These are phyloP conservation scores for Apium graveolens DNA, from an alignment of 129 eudicot genomes.

Conservation along the genomic window DNA sequence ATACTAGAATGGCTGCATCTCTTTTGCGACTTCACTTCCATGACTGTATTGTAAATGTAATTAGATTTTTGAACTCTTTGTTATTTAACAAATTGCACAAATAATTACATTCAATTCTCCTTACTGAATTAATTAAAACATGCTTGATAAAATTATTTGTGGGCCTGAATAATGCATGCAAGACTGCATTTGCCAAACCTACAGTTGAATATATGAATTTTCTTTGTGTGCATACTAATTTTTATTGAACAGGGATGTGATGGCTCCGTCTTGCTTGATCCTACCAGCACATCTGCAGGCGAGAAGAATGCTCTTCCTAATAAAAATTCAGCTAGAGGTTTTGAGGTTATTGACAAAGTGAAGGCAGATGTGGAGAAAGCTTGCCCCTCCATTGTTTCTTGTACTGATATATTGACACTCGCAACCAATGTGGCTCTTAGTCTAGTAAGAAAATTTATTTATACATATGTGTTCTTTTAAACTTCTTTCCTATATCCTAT, in stretches of 20 bases:
- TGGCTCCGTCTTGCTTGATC: constrained; percentile 66
- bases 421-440: constrained; percentile 52
- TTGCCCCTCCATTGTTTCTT: constrained; percentile 71
- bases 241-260: constrained; percentile 59
- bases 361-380: constrained; percentile 63
- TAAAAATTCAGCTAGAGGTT: constrained; percentile 60
- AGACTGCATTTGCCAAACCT: neutral
- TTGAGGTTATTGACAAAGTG: constrained; percentile 58
- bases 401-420: constrained; percentile 65
- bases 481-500: neutral
- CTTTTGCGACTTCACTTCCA: constrained; percentile 80
- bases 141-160: neutral
- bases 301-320: constrained; percentile 64
- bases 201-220: neutral
- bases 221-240: neutral
- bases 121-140: neutral
- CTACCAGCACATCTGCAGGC: constrained; percentile 39
- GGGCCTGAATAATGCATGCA: neutral
- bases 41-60: constrained; percentile 74
- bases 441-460: constrained; percentile 37
- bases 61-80: neutral
- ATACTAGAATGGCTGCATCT: constrained; percentile 78
- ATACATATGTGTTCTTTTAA: neutral
- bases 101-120: neutral
- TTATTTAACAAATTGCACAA: neutral